Evolutionary conservation across 768 basidiomycete species (phyloP).

Genomic region (Boletales sp.): DNA sequence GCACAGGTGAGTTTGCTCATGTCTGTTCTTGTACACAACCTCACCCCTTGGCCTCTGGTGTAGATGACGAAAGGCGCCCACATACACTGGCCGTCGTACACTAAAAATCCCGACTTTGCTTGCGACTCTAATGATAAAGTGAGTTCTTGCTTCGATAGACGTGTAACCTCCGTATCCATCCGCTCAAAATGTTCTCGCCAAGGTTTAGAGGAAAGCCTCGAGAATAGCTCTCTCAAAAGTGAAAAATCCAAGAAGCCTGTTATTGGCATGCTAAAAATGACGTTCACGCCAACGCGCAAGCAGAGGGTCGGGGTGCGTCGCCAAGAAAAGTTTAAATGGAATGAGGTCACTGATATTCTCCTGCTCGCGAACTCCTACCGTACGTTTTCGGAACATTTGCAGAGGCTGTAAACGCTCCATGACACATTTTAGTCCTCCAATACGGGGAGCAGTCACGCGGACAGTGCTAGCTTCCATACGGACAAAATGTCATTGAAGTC

Average conservation of each 20-base stretch:
- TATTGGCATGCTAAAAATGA: background rate
- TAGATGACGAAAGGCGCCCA: background rate
- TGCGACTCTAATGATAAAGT: background rate
- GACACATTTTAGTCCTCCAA: conserved; percentile 1
- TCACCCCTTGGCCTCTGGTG: too few relatives aligned
- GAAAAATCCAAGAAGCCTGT: background rate
- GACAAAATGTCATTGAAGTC: background rate
- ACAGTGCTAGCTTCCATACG: background rate
- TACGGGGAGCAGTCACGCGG: background rate
- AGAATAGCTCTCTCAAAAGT: background rate
- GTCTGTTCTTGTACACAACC: background rate
- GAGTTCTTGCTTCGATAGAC: background rate
- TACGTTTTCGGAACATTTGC: background rate
- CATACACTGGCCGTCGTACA: background rate
- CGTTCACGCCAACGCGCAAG: background rate
- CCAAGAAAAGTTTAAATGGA: background rate
- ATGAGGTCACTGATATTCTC: background rate
- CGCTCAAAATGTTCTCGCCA: background rate
- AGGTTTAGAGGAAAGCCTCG: background rate
- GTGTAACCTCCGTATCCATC: background rate
- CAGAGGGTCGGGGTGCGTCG: background rate
- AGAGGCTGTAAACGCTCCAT: background rate
- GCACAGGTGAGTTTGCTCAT: conserved; percentile 6
- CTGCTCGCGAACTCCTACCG: background rate
- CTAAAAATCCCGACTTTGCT: background rate